Evolutionary conservation across 164 flowering plant genomes (phyloP).

Genomic region (Magnolia sinica): DNA sequence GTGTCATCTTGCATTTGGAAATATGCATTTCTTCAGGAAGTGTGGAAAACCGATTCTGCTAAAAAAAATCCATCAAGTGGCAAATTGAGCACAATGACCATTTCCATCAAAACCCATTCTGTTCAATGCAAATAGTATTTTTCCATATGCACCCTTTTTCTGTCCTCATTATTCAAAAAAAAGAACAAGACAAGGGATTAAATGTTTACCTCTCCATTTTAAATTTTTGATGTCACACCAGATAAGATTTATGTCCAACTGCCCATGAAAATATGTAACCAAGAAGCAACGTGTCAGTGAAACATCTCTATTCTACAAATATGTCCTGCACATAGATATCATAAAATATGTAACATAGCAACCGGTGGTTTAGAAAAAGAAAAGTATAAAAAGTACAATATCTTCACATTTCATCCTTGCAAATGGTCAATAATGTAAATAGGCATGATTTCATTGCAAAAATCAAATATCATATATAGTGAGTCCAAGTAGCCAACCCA

Average conservation of each 20-base stretch:
- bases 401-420: background rate
- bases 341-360: background rate
- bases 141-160: background rate
- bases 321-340: background rate
- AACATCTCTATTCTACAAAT: background rate
- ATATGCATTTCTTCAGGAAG: background rate
- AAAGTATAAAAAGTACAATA: background rate
- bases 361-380: background rate
- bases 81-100: background rate
- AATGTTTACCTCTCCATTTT: constrained; percentile 54
- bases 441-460: no score
- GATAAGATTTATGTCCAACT: constrained; percentile 75
- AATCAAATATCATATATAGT: no score
- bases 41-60: background rate
- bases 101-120: background rate
- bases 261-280: constrained; percentile 22
- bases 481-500: no score
- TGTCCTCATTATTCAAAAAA: background rate
- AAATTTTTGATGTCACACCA: constrained; percentile 67
- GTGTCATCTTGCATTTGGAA: background rate
- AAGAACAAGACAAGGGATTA: background rate
- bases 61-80: background rate
- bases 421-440: background rate
- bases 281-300: constrained; percentile 16
- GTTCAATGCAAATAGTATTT: background rate